Conservation (phyloP, 1,139 yeast genomes). For the Kluyveromyces marxianus region DNA sequence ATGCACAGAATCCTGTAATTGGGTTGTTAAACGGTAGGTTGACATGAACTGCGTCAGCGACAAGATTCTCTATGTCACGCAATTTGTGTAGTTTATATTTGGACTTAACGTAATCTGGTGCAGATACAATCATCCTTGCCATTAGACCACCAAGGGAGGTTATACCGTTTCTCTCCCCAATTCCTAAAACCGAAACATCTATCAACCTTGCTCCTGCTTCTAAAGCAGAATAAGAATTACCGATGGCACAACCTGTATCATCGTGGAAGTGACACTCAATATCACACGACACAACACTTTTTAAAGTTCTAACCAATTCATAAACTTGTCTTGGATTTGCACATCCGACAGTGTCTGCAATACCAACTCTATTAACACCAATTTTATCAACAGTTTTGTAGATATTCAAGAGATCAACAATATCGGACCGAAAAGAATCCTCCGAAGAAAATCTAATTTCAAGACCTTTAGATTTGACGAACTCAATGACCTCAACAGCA, state of each 20-base stretch:
- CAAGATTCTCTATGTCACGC: constrained; percentile 86
- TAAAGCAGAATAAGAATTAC: constrained; percentile 90
- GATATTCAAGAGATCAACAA: constrained; percentile 85
- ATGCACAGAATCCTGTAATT: constrained; percentile 95
- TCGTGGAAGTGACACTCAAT: constrained; percentile 97
- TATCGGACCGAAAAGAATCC: constrained; percentile 54
- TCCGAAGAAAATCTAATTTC: constrained; percentile 50
- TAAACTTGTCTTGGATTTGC: constrained; percentile 97
- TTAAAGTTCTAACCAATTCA: constrained; percentile 84
- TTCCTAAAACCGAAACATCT: constrained; percentile 89
- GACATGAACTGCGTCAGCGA: constrained; percentile 91
- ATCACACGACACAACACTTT: constrained; percentile 85
- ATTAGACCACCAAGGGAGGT: constrained; percentile 92
- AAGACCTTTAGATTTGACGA: constrained; percentile 87
- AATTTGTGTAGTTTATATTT: constrained; percentile 89
- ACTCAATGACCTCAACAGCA: constrained; percentile 91
- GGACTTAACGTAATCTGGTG: constrained; percentile 84
- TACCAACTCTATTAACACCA: constrained; percentile 95
- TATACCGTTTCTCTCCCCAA: constrained; percentile 96
- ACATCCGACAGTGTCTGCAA: constrained; percentile 95
- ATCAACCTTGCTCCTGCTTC: constrained; percentile 93
- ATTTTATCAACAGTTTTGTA: constrained; percentile 92
- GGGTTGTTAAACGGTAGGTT: constrained; percentile 95
- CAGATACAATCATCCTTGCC: constrained; percentile 98
- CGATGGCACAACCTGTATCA: constrained; percentile 96